Base-by-base conservation (phyloP, 2,329 filamentous ascomycete species). In the Thermothelomyces thermophilus region DNA sequence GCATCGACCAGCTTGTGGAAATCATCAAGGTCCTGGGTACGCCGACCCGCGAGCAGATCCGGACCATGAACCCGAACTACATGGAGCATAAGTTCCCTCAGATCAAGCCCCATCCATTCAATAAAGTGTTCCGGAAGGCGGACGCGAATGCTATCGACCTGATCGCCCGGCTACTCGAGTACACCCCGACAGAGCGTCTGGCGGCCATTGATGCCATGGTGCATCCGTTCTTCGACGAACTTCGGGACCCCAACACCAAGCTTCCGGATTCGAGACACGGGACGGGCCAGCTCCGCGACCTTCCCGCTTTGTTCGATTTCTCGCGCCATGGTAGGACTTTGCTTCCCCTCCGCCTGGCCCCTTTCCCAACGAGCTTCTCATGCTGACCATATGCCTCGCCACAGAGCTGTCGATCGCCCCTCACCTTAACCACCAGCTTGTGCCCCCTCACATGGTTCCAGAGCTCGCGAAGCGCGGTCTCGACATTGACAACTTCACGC, bases 11-110 rank as follows among this genome's bases (percentile, higher is more conserved):
- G 68, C 76, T 98, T 42, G 93, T 98, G 40, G 93, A 98, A 71
- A 98, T 98, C 67, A 98, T 98, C 78, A 98, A 98, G 74, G 91
- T 98, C 46, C 75, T 98, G 54, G 93, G 93, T 53, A 98, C 93
- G 16, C 93, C 93, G 16, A 97, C 93, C 31, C 82, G 93, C 58
- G 93, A 98, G 69, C 93, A 98, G 71, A 98, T 98, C 64, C 87
- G 93, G 61, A 98, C 93, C 58, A 98, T 98, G 93, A 98, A 98
- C 71, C 93, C 93, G 52, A 98, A 98, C 72, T 98, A 98, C 72
- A 98, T 98, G 93, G 93, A 98, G 74, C 93, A 98, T 75, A 97
- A 97, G 75, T 98, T 98, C 72, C 93, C 93, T 41, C 93, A 98
- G 71, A 98, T 98, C 75, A 98, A 98, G 76, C 93, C 93, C 51